Conservation (phyloP, 805 yeast species). For the Candida coleopterorum region DNA sequence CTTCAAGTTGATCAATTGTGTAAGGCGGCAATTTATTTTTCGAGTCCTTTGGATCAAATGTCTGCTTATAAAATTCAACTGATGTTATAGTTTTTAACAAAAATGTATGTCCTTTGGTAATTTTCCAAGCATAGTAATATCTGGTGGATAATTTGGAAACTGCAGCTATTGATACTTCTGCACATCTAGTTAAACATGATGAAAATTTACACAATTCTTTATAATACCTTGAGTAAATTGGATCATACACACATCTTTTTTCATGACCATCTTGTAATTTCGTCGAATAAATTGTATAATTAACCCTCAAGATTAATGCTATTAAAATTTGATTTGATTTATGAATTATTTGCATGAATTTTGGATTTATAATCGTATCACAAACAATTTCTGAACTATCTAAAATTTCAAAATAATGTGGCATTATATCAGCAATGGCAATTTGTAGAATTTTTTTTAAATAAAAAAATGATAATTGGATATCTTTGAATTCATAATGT, state of each 20-base stretch:
- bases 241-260: slow-evolving; percentile 12
- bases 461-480: slow-evolving; percentile 32
- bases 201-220: slow-evolving; percentile 18
- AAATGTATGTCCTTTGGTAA: slow-evolving; percentile 31
- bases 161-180: slow-evolving; percentile 29
- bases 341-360: slow-evolving; percentile 26
- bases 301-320: slow-evolving; percentile 27
- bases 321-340: slow-evolving; percentile 26
- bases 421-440: slow-evolving; percentile 28
- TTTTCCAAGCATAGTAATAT: slow-evolving; percentile 38
- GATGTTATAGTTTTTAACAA: slow-evolving; percentile 26
- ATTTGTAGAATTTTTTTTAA: slow-evolving; percentile 28
- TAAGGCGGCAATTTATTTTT: slow-evolving; percentile 12
- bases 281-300: slow-evolving; percentile 23
- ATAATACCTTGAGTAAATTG: slow-evolving; percentile 14
- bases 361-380: slow-evolving; percentile 35
- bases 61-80: slow-evolving; percentile 23
- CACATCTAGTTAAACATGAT: slow-evolving; percentile 21
- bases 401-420: slow-evolving; percentile 32
- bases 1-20: slow-evolving; percentile 20
- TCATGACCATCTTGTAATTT: slow-evolving; percentile 19
- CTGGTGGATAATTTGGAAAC: slow-evolving; percentile 33
- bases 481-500: slow-evolving; percentile 31
- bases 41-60: background rate
- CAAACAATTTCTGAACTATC: slow-evolving; percentile 27